Evolutionary conservation across 768 basidiomycete genomes (phyloP).

Genomic region (Boletus coccyginus): DNA sequence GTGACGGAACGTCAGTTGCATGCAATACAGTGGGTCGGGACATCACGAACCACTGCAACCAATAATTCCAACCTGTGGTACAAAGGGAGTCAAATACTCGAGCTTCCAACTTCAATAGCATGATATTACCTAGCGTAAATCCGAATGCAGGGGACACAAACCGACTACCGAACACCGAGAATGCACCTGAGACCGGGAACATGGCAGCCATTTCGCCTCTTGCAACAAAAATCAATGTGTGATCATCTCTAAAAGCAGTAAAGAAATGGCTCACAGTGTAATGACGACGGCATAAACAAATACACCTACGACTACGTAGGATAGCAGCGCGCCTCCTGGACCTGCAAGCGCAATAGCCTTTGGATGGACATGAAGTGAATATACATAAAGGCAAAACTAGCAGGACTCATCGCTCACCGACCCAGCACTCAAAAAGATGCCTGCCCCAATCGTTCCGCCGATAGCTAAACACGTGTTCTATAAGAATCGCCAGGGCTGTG

Average conservation of each 20-base stretch:
- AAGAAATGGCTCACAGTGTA: constrained; percentile 38
- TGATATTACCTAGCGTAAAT: constrained; percentile 47
- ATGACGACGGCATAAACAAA: constrained; percentile 64
- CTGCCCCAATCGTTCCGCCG: constrained; percentile 58
- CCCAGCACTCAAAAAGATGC: constrained; percentile 60
- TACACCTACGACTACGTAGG: constrained; percentile 56
- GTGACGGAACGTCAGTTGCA: background rate
- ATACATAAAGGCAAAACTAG: background rate
- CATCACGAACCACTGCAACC: constrained; percentile 43
- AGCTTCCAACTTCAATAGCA: background rate
- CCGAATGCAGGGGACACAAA: constrained; percentile 61
- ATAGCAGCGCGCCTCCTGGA: constrained; percentile 59
- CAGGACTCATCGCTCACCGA: constrained; percentile 34
- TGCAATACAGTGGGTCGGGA: background rate
- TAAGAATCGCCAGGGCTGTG: background rate
- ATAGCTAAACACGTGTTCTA: constrained; percentile 37
- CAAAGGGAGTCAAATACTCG: background rate
- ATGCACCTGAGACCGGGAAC: constrained; percentile 60
- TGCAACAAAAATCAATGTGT: background rate
- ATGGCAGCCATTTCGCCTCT: constrained; percentile 68
- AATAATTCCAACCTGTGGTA: constrained; percentile 53
- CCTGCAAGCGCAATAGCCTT: constrained; percentile 56
- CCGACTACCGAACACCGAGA: constrained; percentile 54
- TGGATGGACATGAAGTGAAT: background rate
- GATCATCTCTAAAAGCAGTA: background rate